phyloP scores from a whole-genome alignment of 1,284 basidiomycete genomes.

The Austroboletus novae-zelandiae region DNA sequence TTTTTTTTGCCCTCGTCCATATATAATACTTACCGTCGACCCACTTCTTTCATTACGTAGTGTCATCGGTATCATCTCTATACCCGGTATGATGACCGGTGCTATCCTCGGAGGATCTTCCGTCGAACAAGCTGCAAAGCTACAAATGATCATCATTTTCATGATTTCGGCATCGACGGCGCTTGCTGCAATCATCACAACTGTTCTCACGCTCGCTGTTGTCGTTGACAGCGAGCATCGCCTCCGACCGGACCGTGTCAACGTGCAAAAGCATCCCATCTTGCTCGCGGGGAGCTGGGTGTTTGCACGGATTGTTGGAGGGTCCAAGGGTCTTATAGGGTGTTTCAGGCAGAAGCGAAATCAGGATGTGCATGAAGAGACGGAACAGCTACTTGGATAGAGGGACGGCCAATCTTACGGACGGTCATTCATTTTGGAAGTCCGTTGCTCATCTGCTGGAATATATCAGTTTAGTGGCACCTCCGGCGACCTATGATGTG shows the following conservation, averaged over 20 bases:
- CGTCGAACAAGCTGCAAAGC: conserved; percentile 77
- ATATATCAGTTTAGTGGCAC: no score
- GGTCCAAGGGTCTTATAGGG: conserved; percentile 6
- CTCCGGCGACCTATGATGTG: no score
- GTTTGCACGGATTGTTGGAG: conserved; percentile 16
- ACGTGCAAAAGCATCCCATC: conserved; percentile 47
- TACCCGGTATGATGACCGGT: conserved; percentile 84
- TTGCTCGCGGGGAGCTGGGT: conserved; percentile 42
- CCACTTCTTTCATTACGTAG: conserved; percentile 35
- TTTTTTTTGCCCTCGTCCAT: neutral
- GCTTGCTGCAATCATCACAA: conserved; percentile 63
- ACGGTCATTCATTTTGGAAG: no score
- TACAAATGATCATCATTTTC: conserved; percentile 92
- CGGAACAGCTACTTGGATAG: no score
- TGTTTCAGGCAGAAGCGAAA: conserved; percentile 10
- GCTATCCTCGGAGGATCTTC: conserved; percentile 83
- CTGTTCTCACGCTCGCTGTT: conserved; percentile 56
- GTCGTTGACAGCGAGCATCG: conserved; percentile 70
- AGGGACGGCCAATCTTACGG: no score
- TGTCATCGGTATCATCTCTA: conserved; percentile 79
- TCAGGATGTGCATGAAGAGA: no score
- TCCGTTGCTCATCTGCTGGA: no score
- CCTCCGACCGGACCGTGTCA: conserved; percentile 65
- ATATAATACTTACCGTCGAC: neutral
- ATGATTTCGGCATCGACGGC: conserved; percentile 80